Conservation (phyloP, 2,329 filamentous ascomycete species). For the Xylariaceae sp. region DNA sequence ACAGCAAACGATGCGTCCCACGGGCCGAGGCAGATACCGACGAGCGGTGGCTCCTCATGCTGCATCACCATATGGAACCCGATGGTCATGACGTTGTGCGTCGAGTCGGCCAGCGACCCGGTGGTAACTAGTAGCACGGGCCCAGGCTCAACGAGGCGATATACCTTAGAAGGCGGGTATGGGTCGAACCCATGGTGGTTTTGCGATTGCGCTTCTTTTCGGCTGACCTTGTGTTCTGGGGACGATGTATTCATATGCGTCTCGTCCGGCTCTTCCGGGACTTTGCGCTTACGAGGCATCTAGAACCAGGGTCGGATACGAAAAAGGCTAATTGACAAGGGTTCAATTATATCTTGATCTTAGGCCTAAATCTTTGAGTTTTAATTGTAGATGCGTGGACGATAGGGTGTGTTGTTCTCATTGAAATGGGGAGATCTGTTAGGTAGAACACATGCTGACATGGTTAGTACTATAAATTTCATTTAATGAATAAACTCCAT, state of each 20-base stretch:
- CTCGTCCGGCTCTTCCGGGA: slow-evolving; percentile 10
- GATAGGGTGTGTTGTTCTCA: too few species aligned
- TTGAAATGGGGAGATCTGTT: too few species aligned
- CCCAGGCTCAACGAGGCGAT: slow-evolving; percentile 41
- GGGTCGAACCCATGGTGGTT: slow-evolving; percentile 14
- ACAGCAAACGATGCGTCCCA: slow-evolving; percentile 39
- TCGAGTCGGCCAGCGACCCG: slow-evolving; percentile 34
- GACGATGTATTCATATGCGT: slow-evolving; percentile 3
- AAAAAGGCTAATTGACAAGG: too few species aligned
- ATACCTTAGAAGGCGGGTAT: slow-evolving; percentile 35
- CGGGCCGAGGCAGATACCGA: slow-evolving; percentile 38
- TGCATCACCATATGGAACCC: slow-evolving; percentile 44
- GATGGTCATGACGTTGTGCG: slow-evolving; percentile 42
- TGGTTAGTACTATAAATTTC: too few species aligned
- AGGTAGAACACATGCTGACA: too few species aligned
- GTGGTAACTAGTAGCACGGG: slow-evolving; percentile 40
- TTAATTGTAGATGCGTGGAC: too few species aligned
- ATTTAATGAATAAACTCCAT: too few species aligned
- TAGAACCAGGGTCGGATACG: too few species aligned
- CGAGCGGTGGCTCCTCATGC: slow-evolving; percentile 38
- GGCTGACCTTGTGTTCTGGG: slow-evolving; percentile 10
- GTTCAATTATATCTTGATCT: too few species aligned
- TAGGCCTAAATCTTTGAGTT: too few species aligned
- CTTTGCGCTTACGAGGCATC: slow-evolving; percentile 23
- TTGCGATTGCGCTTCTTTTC: slow-evolving; percentile 5